These are phyloP conservation scores for Pseudozyma hubeiensis DNA, from an alignment of 1,284 basidiomycete genomes.

Conservation along the genomic window DNA sequence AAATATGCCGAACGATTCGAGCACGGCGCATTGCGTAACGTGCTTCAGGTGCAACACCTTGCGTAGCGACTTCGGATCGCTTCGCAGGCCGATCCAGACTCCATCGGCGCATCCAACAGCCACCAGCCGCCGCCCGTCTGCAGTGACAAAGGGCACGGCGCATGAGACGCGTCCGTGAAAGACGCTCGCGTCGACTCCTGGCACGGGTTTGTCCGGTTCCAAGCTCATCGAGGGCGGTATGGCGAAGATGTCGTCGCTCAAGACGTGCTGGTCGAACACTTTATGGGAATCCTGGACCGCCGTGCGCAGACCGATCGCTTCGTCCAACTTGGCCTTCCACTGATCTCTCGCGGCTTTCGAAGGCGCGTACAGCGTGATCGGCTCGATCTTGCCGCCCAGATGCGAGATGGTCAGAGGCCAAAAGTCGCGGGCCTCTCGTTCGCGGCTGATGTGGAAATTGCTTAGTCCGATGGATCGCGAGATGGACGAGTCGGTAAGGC, in stretches of 20 bases:
- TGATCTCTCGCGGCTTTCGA: slow-evolving; percentile 78
- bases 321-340: slow-evolving; percentile 89
- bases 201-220: slow-evolving; percentile 46
- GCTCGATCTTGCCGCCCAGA: slow-evolving; percentile 55
- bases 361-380: slow-evolving; percentile 82
- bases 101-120: slow-evolving; percentile 95
- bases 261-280: slow-evolving; percentile 71
- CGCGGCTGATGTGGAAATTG: slow-evolving; percentile 58
- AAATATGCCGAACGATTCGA: slow-evolving; percentile 95
- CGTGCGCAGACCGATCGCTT: slow-evolving; percentile 84
- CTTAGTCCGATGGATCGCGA: slow-evolving; percentile 59
- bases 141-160: slow-evolving; percentile 80
- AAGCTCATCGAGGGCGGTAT: slow-evolving; percentile 37
- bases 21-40: slow-evolving; percentile 92
- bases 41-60: slow-evolving; percentile 88
- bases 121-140: slow-evolving; percentile 84
- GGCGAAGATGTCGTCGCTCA: slow-evolving; percentile 68
- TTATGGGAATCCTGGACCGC: slow-evolving; percentile 91
- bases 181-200: slow-evolving; percentile 78
- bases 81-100: slow-evolving; percentile 93
- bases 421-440: slow-evolving; percentile 59
- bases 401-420: slow-evolving; percentile 64
- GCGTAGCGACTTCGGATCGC: slow-evolving; percentile 85
- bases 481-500: slow-evolving; percentile 57
- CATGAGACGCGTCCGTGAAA: slow-evolving; percentile 92